Conservation (phyloP, 1,284 basidiomycete genomes). For the Microstroma glucosiphilum region DNA sequence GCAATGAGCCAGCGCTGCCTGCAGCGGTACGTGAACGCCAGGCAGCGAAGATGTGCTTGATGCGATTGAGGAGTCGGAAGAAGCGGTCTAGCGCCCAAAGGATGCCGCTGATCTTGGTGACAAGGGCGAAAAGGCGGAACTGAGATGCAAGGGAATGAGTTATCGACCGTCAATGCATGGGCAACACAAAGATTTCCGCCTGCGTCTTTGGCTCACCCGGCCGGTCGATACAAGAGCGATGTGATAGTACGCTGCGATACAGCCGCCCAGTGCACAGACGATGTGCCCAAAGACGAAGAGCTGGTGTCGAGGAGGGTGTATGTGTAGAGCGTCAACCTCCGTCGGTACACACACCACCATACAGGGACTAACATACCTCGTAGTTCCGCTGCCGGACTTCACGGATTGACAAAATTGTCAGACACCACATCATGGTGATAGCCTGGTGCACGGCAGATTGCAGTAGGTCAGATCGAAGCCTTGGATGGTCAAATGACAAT, state of each 20-base stretch:
- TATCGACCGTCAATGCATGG: no score
- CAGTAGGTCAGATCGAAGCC: no score
- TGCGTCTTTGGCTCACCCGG: no score
- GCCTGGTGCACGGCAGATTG: no score
- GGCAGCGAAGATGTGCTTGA: background rate
- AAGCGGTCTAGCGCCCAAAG: background rate
- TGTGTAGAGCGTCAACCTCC: background rate
- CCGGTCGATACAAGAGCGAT: background rate
- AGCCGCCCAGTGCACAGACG: background rate
- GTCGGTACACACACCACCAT: background rate
- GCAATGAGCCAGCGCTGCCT: background rate
- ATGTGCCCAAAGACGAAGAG: background rate
- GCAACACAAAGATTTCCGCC: no score
- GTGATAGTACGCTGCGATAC: background rate
- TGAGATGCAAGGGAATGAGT: background rate
- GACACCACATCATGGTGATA: conserved; percentile 1
- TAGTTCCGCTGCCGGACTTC: background rate
- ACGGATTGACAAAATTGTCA: background rate
- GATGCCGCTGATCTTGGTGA: background rate
- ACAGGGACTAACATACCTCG: background rate
- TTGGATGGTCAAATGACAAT: no score
- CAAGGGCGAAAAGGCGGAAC: background rate
- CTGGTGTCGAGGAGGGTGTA: background rate
- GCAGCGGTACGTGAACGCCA: background rate
- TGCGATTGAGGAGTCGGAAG: background rate